A percentile compares a stretch with the other conserved stretches of the same genome.
phyloP scores from a whole-genome alignment of 257 asterid genomes.

The Ehretia macrophylla region DNA sequence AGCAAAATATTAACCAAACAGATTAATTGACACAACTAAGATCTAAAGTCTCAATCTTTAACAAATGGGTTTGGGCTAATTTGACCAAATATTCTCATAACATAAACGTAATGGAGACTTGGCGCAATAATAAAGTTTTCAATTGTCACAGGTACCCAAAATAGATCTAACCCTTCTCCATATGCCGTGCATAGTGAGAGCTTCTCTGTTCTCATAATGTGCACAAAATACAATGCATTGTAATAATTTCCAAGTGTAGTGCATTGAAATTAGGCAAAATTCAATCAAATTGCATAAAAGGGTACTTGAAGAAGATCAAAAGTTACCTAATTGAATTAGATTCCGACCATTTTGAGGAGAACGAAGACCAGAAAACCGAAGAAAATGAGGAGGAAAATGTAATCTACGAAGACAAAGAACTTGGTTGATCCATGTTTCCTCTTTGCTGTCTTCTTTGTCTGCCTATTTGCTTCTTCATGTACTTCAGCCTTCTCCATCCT shows the following conservation, averaged over 20 bases:
- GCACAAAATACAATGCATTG: background rate
- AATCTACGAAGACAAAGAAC: slow-evolving; percentile 30
- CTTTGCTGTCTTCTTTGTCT: slow-evolving; percentile 28
- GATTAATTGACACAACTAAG: background rate
- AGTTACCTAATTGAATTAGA: slow-evolving; percentile 40
- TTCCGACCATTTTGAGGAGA: slow-evolving; percentile 49
- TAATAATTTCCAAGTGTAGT: too few species aligned
- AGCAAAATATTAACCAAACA: too few species aligned
- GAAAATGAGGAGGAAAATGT: slow-evolving; percentile 59
- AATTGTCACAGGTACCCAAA: too few species aligned
- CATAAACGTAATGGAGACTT: too few species aligned
- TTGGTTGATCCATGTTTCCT: slow-evolving; percentile 34
- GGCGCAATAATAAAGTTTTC: too few species aligned
- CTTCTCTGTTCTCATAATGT: too few species aligned
- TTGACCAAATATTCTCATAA: background rate
- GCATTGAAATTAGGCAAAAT: background rate
- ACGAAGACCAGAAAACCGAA: slow-evolving; percentile 58
- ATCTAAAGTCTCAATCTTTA: background rate
- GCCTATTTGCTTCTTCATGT: slow-evolving; percentile 32
- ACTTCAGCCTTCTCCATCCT: slow-evolving; percentile 45
- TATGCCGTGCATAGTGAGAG: too few species aligned
- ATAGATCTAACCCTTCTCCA: too few species aligned
- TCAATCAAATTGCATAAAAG: background rate
- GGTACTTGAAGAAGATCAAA: background rate
- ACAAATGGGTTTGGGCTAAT: background rate